Evolutionary conservation across 1,139 yeast genomes (phyloP).

Genomic region (Blastobotrys persicus): DNA sequence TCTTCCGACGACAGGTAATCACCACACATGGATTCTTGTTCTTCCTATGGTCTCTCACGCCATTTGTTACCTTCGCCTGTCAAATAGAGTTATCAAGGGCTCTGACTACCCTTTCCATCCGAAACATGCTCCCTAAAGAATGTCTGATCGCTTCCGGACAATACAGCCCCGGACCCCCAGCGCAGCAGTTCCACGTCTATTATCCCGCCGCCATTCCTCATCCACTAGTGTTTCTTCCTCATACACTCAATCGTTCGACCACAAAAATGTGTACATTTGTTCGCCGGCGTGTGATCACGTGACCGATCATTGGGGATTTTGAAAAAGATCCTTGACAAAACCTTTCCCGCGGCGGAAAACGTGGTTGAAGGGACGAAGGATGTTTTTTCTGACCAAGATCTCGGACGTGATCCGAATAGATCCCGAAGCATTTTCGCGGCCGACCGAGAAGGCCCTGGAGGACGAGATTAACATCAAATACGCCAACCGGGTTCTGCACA

Average conservation of each 20-base stretch:
- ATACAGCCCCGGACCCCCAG: not conserved
- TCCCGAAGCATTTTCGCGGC: slow-evolving; percentile 76
- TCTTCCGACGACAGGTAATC: not conserved
- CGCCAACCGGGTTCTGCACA: slow-evolving; percentile 73
- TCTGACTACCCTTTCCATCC: not conserved
- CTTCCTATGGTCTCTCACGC: too few relatives aligned
- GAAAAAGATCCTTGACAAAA: too few relatives aligned
- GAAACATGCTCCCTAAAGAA: not conserved
- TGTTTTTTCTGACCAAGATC: slow-evolving; percentile 82
- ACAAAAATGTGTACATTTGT: too few relatives aligned
- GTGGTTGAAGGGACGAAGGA: slow-evolving; percentile 49
- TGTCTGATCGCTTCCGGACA: not conserved
- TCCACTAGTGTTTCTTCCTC: too few relatives aligned
- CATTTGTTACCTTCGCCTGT: not conserved
- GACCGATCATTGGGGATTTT: too few relatives aligned
- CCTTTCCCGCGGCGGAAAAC: not conserved
- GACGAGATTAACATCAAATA: slow-evolving; percentile 83
- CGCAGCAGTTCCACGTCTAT: too few relatives aligned
- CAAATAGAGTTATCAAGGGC: not conserved
- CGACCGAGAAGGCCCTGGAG: slow-evolving; percentile 65
- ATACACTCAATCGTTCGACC: too few relatives aligned
- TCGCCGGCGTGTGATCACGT: too few relatives aligned
- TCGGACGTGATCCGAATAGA: slow-evolving; percentile 84
- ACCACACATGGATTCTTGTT: not conserved
- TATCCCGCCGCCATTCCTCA: too few relatives aligned